Percentiles rank a stretch among this genome's conserved stretches.
Evolutionary conservation across 164 flowering plant genomes (phyloP).

Genomic region (Buxus sempervirens): DNA sequence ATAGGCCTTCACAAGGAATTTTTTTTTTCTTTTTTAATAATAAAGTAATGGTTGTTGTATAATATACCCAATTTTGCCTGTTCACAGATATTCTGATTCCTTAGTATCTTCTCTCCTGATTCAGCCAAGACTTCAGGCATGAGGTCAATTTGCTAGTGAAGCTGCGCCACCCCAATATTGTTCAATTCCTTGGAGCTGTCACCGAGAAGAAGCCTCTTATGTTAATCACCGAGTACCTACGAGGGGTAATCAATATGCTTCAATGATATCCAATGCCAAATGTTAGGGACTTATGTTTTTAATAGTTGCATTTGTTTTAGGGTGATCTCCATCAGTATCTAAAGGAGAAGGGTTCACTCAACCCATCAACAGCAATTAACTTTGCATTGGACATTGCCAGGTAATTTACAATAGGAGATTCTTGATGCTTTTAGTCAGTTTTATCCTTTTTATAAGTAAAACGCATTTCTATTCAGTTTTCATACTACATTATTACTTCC

Average conservation of each 20-base stretch:
- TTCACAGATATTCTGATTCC: background rate
- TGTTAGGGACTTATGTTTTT: background rate
- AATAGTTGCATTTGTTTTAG: conserved; percentile 33
- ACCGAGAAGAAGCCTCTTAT: conserved; percentile 96
- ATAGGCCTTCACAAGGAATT: background rate
- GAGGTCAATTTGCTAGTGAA: conserved; percentile 97
- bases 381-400: conserved; percentile 98
- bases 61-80: background rate
- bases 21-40: background rate
- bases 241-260: conserved; percentile 62
- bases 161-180: conserved; percentile 98
- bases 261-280: background rate
- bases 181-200: conserved; percentile 98
- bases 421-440: background rate
- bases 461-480: no score
- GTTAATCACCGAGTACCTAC: conserved; percentile 87
- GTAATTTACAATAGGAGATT: conserved; percentile 23
- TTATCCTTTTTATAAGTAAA: background rate
- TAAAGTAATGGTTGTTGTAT: background rate
- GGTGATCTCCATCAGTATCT: conserved; percentile 98
- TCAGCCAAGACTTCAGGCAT: conserved; percentile 97
- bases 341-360: conserved; percentile 87
- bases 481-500: no score
- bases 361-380: conserved; percentile 75
- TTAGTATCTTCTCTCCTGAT: conserved; percentile 17